These are phyloP conservation scores for Bacterosira constricta DNA, from an alignment of 108 stramenopile species.

Conservation along the genomic window DNA sequence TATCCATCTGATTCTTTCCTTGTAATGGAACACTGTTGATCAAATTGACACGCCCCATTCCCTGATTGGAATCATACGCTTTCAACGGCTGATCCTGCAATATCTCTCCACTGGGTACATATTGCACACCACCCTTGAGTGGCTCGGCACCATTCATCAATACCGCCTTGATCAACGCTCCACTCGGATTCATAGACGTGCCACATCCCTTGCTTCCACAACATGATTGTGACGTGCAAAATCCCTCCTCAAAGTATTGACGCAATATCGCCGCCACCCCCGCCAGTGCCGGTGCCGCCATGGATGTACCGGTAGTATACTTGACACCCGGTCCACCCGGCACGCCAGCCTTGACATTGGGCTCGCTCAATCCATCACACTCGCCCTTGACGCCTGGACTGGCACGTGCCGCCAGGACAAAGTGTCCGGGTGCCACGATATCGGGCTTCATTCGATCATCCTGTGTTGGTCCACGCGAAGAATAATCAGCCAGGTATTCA, in stretches of 20 bases:
- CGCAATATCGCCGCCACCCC: conserved; percentile 79
- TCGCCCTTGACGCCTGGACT: conserved; percentile 29
- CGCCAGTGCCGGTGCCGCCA: conserved; percentile 80
- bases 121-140: conserved; percentile 47
- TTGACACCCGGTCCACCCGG: conserved; percentile 10
- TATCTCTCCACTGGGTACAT: conserved; percentile 29
- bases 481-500: conserved; percentile 69
- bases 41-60: conserved; percentile 55
- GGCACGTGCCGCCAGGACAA: conserved; percentile 60
- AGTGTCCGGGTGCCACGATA: conserved; percentile 76
- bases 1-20: conserved; percentile 31
- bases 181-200: conserved; percentile 59
- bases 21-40: conserved; percentile 30
- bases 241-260: conserved; percentile 78
- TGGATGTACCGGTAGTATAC: conserved; percentile 56
- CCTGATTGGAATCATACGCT: conserved; percentile 58
- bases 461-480: conserved; percentile 63
- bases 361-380: conserved; percentile 36
- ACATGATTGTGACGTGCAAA: conserved; percentile 39
- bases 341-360: conserved; percentile 5
- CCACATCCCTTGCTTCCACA: conserved; percentile 58
- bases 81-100: conserved; percentile 11
- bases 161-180: conserved; percentile 75
- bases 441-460: conserved; percentile 87
- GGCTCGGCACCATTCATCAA: conserved; percentile 67